A percentile compares a stretch with the other conserved stretches of the same genome.
phyloP scores from a whole-genome alignment of 2,329 filamentous ascomycete genomes.

The Elsinoe ampelina region DNA sequence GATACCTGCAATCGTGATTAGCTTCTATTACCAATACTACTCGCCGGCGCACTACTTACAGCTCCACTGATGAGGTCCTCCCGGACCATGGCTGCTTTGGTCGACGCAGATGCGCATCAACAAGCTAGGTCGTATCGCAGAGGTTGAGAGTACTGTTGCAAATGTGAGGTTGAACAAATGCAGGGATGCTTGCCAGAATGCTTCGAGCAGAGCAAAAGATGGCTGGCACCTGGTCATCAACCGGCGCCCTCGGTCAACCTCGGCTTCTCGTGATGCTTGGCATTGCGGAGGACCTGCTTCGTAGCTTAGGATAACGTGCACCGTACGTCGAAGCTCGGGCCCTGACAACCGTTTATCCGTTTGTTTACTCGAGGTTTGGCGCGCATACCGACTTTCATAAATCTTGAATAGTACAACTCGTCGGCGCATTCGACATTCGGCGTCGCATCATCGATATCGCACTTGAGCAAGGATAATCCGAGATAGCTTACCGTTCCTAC shows the following conservation, averaged over 20 bases:
- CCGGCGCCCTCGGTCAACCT: not conserved
- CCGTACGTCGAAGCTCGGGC: constrained; percentile 2
- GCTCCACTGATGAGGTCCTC: constrained; percentile 87
- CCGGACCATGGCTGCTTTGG: constrained; percentile 63
- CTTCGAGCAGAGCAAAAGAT: not conserved
- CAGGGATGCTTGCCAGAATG: not conserved
- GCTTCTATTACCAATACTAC: constrained; percentile 9
- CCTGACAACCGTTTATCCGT: constrained; percentile 11
- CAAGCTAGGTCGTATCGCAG: not conserved
- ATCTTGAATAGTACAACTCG: not conserved
- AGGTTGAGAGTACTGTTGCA: not conserved
- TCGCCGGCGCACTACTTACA: constrained; percentile 28
- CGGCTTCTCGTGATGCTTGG: constrained; percentile 6
- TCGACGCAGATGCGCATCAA: not conserved
- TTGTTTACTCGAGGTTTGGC: constrained; percentile 13
- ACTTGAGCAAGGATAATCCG: not conserved
- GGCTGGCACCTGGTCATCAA: constrained; percentile 10
- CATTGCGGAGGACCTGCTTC: not conserved
- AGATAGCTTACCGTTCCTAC: not conserved
- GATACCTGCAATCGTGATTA: constrained; percentile 36
- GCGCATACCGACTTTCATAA: constrained; percentile 1
- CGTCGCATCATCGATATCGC: not conserved
- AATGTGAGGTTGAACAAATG: not conserved
- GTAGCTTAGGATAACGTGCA: not conserved
- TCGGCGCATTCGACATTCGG: not conserved